Conservation (phyloP, 305 asterid species). For the Euphrasia arctica region DNA sequence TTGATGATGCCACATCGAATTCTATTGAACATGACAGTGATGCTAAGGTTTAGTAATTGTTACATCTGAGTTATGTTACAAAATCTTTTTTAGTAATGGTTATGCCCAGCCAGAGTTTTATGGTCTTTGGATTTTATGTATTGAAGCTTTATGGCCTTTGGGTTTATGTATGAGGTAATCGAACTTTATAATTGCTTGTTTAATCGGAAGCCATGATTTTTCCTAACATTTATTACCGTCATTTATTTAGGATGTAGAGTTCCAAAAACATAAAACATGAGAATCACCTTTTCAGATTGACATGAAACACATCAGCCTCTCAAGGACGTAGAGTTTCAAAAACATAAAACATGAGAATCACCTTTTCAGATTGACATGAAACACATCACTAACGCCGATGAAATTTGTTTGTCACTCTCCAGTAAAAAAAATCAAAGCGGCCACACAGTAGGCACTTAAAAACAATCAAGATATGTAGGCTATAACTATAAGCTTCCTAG, state of each 20-base stretch:
- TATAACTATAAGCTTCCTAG: too few relatives aligned
- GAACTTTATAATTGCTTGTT: background rate
- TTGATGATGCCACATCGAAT: conserved; percentile 51
- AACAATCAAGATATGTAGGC: too few relatives aligned
- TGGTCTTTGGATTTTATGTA: background rate
- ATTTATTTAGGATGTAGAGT: background rate
- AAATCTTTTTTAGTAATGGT: background rate
- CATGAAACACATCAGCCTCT: too few relatives aligned
- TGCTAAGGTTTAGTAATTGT: conserved; percentile 41
- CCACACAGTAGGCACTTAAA: too few relatives aligned
- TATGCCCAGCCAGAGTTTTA: background rate
- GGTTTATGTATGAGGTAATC: background rate
- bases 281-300: too few relatives aligned
- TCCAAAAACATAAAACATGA: too few relatives aligned
- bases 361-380: too few relatives aligned
- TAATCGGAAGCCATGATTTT: conserved; percentile 23
- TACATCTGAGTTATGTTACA: conserved; percentile 9
- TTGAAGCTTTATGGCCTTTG: background rate
- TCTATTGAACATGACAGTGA: conserved; percentile 41
- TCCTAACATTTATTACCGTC: background rate
- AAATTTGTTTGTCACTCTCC: too few relatives aligned
- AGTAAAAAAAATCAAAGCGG: too few relatives aligned
- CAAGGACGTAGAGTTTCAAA: too few relatives aligned
- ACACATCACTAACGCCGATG: too few relatives aligned
- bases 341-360: too few relatives aligned